Evolutionary conservation across 305 asterid genomes (phyloP).

Genomic region (Fraxinus baroniana): DNA sequence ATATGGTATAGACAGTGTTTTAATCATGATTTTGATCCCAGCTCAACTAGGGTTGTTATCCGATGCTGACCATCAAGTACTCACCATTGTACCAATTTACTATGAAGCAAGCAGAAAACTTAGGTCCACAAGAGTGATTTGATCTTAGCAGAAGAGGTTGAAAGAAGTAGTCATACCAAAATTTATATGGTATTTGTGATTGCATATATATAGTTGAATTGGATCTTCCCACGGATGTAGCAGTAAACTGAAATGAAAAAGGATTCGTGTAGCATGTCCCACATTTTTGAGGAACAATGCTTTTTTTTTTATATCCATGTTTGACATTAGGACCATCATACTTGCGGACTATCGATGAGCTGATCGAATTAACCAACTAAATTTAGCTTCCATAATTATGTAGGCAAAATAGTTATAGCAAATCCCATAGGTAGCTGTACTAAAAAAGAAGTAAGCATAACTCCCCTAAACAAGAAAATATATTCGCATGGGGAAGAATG

Average conservation of each 20-base stretch:
- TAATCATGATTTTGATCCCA: neutral
- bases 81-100: neutral
- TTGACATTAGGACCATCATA: neutral
- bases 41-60: neutral
- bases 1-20: neutral
- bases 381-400: neutral
- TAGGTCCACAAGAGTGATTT: neutral
- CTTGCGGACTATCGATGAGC: neutral
- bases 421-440: neutral
- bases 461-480: neutral
- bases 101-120: neutral
- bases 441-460: neutral
- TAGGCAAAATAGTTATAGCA: neutral
- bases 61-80: neutral
- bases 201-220: neutral
- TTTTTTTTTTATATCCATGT: neutral
- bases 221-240: neutral
- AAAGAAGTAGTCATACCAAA: no score
- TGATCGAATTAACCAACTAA: neutral
- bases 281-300: neutral
- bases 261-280: neutral
- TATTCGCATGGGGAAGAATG: neutral
- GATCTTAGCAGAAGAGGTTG: neutral
- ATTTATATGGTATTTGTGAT: neutral
- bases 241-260: neutral